A percentile compares a stretch with the other conserved stretches of the same genome.
phyloP scores from a whole-genome alignment of 2,329 filamentous ascomycete species.

The Ambrosiella xylebori region DNA sequence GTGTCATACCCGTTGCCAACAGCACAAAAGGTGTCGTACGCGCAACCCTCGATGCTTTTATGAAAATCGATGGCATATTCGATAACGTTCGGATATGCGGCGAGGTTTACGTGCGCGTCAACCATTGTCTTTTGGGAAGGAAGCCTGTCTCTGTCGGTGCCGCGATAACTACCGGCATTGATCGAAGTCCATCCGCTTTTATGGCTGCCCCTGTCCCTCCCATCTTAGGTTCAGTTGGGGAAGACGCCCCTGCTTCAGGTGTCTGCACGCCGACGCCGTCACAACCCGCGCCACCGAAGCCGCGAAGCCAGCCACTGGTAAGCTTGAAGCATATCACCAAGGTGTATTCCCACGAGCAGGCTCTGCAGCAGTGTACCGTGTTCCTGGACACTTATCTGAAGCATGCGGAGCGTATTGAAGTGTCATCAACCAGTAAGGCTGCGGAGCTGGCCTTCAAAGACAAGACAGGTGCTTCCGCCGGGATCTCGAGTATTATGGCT shows the following conservation, averaged over 20 bases:
- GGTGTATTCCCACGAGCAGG: slow-evolving; percentile 87
- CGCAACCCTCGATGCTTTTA: slow-evolving; percentile 76
- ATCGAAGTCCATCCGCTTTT: neutral
- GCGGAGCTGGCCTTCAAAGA: slow-evolving; percentile 57
- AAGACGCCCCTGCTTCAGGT: slow-evolving; percentile 23
- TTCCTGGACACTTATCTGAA: slow-evolving; percentile 58
- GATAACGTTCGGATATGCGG: slow-evolving; percentile 58
- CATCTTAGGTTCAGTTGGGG: slow-evolving; percentile 15
- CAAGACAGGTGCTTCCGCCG: slow-evolving; percentile 44
- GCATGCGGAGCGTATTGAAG: slow-evolving; percentile 63
- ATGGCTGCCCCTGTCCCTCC: neutral
- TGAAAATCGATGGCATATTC: slow-evolving; percentile 49
- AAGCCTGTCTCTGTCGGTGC: slow-evolving; percentile 14
- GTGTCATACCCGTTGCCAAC: slow-evolving; percentile 90
- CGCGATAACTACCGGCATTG: slow-evolving; percentile 3
- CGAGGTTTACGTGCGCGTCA: slow-evolving; percentile 73
- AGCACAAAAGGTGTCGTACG: slow-evolving; percentile 86
- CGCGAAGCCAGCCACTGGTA: slow-evolving; percentile 29
- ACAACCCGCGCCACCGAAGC: slow-evolving; percentile 25
- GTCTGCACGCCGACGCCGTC: slow-evolving; percentile 32
- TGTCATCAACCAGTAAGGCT: slow-evolving; percentile 69
- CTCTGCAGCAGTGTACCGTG: slow-evolving; percentile 72
- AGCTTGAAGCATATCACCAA: slow-evolving; percentile 48
- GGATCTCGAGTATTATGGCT: slow-evolving; percentile 62
- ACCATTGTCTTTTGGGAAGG: slow-evolving; percentile 66